Evolutionary conservation across 345 rosid species (phyloP), one percentile per base, ranked within the genome.

Genomic region (Eucalyptus sideroxylon): DNA sequence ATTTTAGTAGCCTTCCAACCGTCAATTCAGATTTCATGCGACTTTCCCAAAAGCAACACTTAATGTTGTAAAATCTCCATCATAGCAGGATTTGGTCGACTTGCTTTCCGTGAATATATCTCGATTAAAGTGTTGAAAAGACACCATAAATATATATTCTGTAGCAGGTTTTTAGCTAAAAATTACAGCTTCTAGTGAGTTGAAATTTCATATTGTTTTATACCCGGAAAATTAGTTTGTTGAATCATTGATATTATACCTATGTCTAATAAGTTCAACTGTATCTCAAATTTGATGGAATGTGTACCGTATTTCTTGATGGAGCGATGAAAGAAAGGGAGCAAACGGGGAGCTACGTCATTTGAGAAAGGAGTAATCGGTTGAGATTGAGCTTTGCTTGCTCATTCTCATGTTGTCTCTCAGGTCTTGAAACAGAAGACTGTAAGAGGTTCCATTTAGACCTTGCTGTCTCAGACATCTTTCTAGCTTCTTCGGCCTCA

Each of bases 401-500:
- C 53, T 16, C 53, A 50, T 50, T 50, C 53, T 50, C 53, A 16
- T 50, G 19, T 16, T 50, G 53, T 50, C 19, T 50, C 53, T 16
- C 53, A 50, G 0, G 53, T 50, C 53, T 50, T 0, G 53, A 0
- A 16, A 50, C 1, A 0, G 0, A 50, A 50, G 53, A 0, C 53
- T 16, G 53, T 50, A 16, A 16, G 53, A 50, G 53, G 53, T 50
- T 50, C 53, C 53, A 50, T 50, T 50, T 0, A 50, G 53, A 50
- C 53, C 53, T 50, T 50, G 53, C 53, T 0, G 53, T 50, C 19
- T 50, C 53, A 50, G 53, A 50, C 53, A 50, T 50, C 53, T 50
- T 50, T 50, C 53, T 16, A 50, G 53, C 17, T 50, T 50, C 53
- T 0, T 50, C 53, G 53, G 53, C 53, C 0, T 16, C 53, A 50